A percentile compares a stretch with the other conserved stretches of the same genome.
Evolutionary conservation across 2,329 filamentous ascomycete species (phyloP).

Genomic region (Xylariomycetidae sp.): DNA sequence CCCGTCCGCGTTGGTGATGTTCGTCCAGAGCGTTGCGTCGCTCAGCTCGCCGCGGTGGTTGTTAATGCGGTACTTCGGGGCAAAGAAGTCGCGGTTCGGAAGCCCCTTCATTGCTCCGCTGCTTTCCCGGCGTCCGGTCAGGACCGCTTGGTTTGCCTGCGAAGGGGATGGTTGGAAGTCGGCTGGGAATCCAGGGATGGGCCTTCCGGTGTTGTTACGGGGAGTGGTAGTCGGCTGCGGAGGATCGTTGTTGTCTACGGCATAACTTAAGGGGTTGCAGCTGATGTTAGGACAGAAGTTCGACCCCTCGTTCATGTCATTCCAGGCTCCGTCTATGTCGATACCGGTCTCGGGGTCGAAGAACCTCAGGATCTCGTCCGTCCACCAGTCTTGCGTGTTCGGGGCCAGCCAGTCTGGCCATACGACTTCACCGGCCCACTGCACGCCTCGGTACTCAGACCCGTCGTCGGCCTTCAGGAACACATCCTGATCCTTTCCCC

Average conservation of each 20-base stretch:
- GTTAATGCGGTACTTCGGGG: constrained; percentile 51
- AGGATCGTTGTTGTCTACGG: constrained; percentile 23
- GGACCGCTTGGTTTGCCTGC: not conserved
- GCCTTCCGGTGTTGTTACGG: constrained; percentile 26
- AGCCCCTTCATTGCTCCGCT: constrained; percentile 40
- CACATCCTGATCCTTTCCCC: constrained; percentile 33
- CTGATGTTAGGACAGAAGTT: constrained; percentile 23
- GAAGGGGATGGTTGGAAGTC: constrained; percentile 47
- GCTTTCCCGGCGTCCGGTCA: constrained; percentile 4
- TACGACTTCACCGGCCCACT: constrained; percentile 59
- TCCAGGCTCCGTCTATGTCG: constrained; percentile 62
- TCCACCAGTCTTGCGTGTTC: constrained; percentile 54
- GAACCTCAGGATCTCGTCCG: constrained; percentile 47
- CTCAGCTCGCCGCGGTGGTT: constrained; percentile 38
- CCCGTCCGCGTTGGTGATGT: constrained; percentile 55
- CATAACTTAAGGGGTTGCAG: constrained; percentile 13
- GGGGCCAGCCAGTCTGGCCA: constrained; percentile 62
- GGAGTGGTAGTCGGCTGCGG: constrained; percentile 48
- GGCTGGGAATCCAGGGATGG: constrained; percentile 52
- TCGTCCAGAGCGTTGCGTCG: constrained; percentile 48
- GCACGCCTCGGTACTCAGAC: constrained; percentile 42
- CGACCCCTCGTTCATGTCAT: constrained; percentile 55
- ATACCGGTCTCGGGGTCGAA: constrained; percentile 52
- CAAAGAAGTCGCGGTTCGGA: constrained; percentile 50
- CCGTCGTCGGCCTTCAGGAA: constrained; percentile 37